Conservation (phyloP, 768 basidiomycete genomes). For the Crepidotus variabilis region DNA sequence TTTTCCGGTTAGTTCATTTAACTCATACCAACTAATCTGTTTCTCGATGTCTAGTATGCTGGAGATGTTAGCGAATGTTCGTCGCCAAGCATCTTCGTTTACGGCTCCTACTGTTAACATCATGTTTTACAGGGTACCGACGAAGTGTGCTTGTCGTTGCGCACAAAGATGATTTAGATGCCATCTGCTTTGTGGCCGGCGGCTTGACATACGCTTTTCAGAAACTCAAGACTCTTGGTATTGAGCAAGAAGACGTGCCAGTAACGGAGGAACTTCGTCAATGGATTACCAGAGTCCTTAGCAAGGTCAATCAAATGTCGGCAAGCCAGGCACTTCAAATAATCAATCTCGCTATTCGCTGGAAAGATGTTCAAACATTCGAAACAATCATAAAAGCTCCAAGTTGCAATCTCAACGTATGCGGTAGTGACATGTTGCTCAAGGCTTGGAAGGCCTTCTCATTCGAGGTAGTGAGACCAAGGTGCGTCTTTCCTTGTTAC, state of each 20-base stretch:
- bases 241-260: constrained; percentile 4
- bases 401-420: constrained; percentile 10
- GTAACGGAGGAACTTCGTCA: constrained; percentile 13
- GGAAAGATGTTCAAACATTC: constrained; percentile 16
- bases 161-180: constrained; percentile 16
- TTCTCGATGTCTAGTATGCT: constrained; percentile 14
- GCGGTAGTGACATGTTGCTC: constrained; percentile 11
- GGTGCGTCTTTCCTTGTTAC: constrained; percentile 11
- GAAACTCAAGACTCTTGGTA: constrained; percentile 8
- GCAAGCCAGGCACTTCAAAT: constrained; percentile 12
- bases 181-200: constrained; percentile 14
- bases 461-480: constrained; percentile 17
- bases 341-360: constrained; percentile 21
- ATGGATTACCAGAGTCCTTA: constrained; percentile 14
- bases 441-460: constrained; percentile 20
- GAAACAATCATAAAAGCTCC: constrained; percentile 12
- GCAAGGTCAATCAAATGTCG: constrained; percentile 3
- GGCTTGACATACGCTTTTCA: constrained; percentile 18
- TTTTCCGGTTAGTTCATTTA: background rate
- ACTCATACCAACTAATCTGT: constrained; percentile 1
- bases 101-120: background rate
- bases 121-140: constrained; percentile 7
- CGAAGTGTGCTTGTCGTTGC: constrained; percentile 25
- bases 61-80: constrained; percentile 27
- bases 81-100: constrained; percentile 2